Percentiles rank a stretch among this genome's conserved stretches.
Evolutionary conservation across 2,329 filamentous ascomycete genomes (phyloP).

Genomic region (Elsinoe necatrix): DNA sequence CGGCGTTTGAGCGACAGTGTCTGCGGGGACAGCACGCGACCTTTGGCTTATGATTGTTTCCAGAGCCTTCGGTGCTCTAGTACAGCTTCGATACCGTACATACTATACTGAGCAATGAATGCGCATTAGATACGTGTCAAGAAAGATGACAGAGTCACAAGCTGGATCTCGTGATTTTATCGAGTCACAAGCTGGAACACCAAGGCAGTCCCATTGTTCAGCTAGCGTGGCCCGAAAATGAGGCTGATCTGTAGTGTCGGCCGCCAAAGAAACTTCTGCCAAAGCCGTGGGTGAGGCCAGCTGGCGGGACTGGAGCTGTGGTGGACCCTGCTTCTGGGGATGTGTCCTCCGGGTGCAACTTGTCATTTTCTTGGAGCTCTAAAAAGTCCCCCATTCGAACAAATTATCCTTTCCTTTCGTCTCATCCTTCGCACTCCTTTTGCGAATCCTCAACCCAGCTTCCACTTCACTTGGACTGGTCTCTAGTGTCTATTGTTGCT

Average conservation of each 20-base stretch:
- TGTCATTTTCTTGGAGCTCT: constrained; percentile 2
- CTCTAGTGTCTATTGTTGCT: constrained; percentile 8
- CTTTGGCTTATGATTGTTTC: background rate
- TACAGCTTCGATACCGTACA: background rate
- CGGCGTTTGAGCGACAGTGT: background rate
- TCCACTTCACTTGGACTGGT: constrained; percentile 3
- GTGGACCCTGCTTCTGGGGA: background rate
- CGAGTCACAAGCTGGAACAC: constrained; percentile 4
- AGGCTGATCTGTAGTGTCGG: background rate
- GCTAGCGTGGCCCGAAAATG: background rate
- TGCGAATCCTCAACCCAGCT: background rate
- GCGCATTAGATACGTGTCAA: background rate
- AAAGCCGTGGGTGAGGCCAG: background rate
- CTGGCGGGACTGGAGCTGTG: background rate
- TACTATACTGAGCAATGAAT: background rate
- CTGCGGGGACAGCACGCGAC: constrained; percentile 10
- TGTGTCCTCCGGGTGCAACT: background rate
- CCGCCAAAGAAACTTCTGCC: background rate
- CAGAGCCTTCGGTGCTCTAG: background rate
- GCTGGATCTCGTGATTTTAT: background rate
- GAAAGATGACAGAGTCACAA: background rate
- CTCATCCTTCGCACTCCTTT: background rate
- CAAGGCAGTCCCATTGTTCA: background rate
- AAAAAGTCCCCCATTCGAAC: background rate
- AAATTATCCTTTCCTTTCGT: background rate